A percentile compares a stretch with the other conserved stretches of the same genome.
Conservation (phyloP, 23 red algal species). For the Gracilariopsis chorda region DNA sequence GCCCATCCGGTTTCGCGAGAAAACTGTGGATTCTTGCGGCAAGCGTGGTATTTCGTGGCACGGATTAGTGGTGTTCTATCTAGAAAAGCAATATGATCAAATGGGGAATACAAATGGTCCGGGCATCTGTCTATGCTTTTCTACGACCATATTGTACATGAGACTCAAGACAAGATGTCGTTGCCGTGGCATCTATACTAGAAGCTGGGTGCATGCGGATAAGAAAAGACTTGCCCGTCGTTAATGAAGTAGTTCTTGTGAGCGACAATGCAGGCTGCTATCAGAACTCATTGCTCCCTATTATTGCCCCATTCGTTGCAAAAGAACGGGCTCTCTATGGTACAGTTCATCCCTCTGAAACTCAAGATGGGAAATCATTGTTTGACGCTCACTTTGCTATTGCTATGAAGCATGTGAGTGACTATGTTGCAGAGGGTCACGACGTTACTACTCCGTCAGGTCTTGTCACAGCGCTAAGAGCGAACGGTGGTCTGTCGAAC, state of each 20-base stretch:
- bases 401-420: background rate
- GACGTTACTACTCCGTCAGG: background rate
- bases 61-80: constrained; percentile 2
- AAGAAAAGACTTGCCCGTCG: background rate
- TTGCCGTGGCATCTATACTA: background rate
- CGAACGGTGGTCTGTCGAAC: background rate
- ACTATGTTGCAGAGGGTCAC: background rate
- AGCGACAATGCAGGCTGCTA: constrained; percentile 22
- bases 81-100: background rate
- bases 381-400: constrained; percentile 43
- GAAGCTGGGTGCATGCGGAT: constrained; percentile 12
- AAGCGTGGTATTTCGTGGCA: constrained; percentile 31
- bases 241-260: background rate
- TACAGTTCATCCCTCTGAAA: background rate
- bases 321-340: background rate
- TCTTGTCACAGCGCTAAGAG: background rate
- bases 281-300: background rate
- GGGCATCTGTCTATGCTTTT: constrained; percentile 10
- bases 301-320: background rate
- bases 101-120: background rate
- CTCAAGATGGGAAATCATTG: constrained; percentile 27
- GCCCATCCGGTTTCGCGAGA: constrained; percentile 11
- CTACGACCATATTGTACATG: constrained; percentile 37
- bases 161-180: background rate
- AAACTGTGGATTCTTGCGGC: constrained; percentile 11